Conservation (phyloP, 78 protist species). For the Polysphondylium violaceum region DNA sequence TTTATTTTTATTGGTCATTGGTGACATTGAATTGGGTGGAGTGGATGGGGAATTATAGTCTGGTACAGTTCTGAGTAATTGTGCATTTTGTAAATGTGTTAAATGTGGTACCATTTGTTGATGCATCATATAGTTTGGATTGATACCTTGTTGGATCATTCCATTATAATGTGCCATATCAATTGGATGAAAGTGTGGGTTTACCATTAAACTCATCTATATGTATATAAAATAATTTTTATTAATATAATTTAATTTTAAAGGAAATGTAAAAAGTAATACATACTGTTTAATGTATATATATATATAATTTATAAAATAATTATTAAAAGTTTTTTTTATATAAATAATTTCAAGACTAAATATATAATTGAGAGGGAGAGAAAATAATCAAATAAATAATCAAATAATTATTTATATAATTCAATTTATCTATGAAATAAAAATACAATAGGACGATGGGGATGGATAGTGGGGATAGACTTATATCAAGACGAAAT, state of each 20-base stretch:
- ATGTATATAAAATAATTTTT: background rate
- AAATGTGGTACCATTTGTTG: slow-evolving; percentile 68
- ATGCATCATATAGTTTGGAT: background rate
- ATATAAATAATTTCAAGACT: no score
- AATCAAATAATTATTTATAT: no score
- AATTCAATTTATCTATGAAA: no score
- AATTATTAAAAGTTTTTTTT: no score
- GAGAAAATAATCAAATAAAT: no score
- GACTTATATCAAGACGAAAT: no score
- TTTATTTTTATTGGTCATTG: background rate
- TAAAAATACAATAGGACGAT: no score
- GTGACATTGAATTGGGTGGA: background rate
- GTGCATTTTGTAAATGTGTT: slow-evolving; percentile 16
- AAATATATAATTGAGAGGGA: no score
- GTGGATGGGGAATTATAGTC: slow-evolving; percentile 24
- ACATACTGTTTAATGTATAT: no score
- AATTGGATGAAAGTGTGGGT: slow-evolving; percentile 34
- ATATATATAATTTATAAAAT: no score
- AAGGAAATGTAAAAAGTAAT: no score
- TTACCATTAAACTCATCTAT: slow-evolving; percentile 48
- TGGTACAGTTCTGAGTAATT: slow-evolving; percentile 45
- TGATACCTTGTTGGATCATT: slow-evolving; percentile 11
- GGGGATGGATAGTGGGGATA: no score
- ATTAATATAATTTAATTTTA: background rate
- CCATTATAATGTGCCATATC: slow-evolving; percentile 29